Evolutionary conservation across 1,284 basidiomycete species (phyloP).

Genomic region (Cutaneotrichosporon sp.): DNA sequence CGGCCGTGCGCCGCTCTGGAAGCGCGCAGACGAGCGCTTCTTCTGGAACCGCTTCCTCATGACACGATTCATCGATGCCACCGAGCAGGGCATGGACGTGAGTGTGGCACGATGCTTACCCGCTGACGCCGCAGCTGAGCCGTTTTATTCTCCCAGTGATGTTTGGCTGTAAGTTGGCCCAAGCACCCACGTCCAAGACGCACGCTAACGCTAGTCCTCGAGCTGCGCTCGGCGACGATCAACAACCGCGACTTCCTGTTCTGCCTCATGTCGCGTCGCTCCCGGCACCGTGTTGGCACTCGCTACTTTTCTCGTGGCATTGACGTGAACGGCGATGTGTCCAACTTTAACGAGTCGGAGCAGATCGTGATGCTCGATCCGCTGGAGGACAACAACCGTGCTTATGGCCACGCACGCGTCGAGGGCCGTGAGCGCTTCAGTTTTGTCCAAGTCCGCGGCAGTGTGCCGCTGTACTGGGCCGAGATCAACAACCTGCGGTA

Average conservation of each 20-base stretch:
- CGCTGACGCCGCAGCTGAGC: constrained; percentile 56
- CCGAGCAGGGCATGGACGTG: constrained; percentile 43
- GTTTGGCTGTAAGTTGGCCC: constrained; percentile 70
- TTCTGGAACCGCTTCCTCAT: constrained; percentile 88
- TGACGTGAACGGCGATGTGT: constrained; percentile 60
- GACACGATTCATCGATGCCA: constrained; percentile 46
- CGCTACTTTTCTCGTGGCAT: constrained; percentile 95
- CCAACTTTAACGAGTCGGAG: constrained; percentile 93
- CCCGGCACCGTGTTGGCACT: constrained; percentile 88
- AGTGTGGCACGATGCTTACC: constrained; percentile 11
- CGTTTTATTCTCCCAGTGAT: constrained; percentile 86
- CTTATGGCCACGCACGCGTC: constrained; percentile 44
- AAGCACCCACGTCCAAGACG: background rate
- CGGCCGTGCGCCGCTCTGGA: constrained; percentile 27
- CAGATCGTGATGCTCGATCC: constrained; percentile 78
- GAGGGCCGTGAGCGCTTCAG: constrained; percentile 57
- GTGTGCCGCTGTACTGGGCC: constrained; percentile 92
- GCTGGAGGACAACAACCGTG: constrained; percentile 43
- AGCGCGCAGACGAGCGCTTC: constrained; percentile 85
- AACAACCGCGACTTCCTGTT: constrained; percentile 77
- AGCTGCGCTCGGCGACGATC: constrained; percentile 70
- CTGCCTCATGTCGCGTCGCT: constrained; percentile 85
- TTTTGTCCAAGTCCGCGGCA: constrained; percentile 90
- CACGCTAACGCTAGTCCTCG: constrained; percentile 67
- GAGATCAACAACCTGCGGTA: constrained; percentile 95